Base-by-base conservation (phyloP, 75 land plant genomes). In the Azolla pinnata region DNA sequence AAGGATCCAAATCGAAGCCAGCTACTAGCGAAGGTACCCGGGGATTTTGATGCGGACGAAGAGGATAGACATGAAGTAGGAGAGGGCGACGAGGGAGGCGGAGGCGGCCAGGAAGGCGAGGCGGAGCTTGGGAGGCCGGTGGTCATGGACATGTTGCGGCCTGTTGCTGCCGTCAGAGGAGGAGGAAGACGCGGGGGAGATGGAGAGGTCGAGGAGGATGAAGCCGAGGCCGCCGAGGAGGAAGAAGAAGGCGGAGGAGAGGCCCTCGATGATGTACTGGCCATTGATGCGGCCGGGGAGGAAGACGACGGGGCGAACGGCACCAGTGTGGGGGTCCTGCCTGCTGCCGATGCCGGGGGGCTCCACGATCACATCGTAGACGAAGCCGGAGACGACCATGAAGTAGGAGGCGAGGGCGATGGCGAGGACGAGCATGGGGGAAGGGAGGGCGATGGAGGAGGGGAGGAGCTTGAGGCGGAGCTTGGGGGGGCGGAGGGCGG, bases 281-380 rank as follows among this genome's bases (percentile, higher is more conserved):
- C 92, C 88, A 59, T 91, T 91, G 46, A 91, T 93, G 2, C 97
- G 76, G 1, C 97, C 93, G 0, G 88, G 71, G 17, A 87, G 79
- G 63, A 87, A 91, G 31, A 91, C 97, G 31, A 87, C 97, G 2
- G 97, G 97, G 3, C 65, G 66, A 25, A 87, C 85, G n/a, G 92
- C 57, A 1, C 93, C 83, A 34, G 97, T 87, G 58, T 33, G 52
- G 0, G 67, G 83, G 60, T 91, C 97, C 77, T 91, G 97, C 44
- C 78, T 74, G 76, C 86, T 84, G 28, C 97, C 93, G 63, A 87
- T 91, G 64, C 97, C 97, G 1, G 97, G 97, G 5, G 97, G 97
- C 79, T 87, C 97, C 26, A 87, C 97, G 73, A 90, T 87, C 31
- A 90, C 92, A 60, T 90, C 97, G 67, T 90, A 90, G 56, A 90